Percentiles rank a stretch among this genome's conserved stretches.
These are phyloP conservation scores for Beauveria sp. DNA, from an alignment of 2,329 filamentous ascomycete species.

Conservation along the genomic window DNA sequence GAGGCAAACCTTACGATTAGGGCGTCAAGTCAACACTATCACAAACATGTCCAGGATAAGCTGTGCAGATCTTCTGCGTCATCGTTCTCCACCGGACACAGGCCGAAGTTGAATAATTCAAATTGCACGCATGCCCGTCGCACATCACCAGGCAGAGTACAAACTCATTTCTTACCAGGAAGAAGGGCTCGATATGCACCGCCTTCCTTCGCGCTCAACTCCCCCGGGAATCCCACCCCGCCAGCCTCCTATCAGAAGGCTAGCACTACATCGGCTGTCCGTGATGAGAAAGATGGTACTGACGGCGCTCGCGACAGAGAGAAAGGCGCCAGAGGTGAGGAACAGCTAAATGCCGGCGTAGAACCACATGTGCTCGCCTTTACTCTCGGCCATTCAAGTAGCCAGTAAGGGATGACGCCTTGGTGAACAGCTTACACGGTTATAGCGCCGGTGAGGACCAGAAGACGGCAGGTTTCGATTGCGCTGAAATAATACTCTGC, in stretches of 20 bases:
- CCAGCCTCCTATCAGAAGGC: neutral
- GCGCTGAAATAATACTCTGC: neutral
- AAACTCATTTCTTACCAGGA: neutral
- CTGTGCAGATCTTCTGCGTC: neutral
- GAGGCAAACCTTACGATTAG: neutral
- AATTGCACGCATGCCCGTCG: neutral
- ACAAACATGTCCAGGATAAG: neutral
- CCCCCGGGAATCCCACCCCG: neutral
- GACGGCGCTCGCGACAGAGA: too few species aligned
- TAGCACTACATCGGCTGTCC: neutral
- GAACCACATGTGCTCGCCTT: too few species aligned
- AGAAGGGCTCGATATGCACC: neutral
- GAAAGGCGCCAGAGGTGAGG: too few species aligned
- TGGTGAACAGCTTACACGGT: neutral
- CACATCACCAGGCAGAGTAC: neutral
- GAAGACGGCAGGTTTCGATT: neutral
- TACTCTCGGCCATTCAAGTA: neutral
- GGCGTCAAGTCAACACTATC: neutral
- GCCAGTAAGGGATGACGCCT: neutral
- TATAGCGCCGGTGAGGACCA: neutral
- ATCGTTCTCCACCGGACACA: too few species aligned
- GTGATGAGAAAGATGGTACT: neutral
- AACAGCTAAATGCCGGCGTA: too few species aligned
- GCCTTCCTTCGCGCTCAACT: neutral
- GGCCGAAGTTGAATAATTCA: neutral